Evolutionary conservation across 2,329 filamentous ascomycete genomes (phyloP), one percentile per base, ranked within the genome.

Genomic region (Huntiella abstrusa): DNA sequence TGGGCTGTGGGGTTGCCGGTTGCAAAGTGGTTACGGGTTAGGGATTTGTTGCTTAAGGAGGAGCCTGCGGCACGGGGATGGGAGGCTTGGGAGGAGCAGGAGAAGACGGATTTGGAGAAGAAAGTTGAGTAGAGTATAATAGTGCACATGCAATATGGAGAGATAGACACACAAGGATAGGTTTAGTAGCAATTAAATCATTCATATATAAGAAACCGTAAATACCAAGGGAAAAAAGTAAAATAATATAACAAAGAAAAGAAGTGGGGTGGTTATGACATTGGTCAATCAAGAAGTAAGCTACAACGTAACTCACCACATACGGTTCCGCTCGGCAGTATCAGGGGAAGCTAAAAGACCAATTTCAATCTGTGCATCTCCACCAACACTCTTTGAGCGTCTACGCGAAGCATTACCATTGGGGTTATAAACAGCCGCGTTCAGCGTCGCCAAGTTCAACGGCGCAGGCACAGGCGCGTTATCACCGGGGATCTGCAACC

Each of bases 61-160:
- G 88, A 96, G 61, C 63, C 94, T 54, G 80, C 80, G 33, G 85
- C 94, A 64, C 80, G 86, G 37, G 91, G 91, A 2, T 98, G 88
- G 88, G 83, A 87, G 62, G 80, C 83, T 58, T 96, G 87, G 85
- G 79, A 88, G 60, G 66, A 68, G 42, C 63, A 56, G 53, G 66
- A 64, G 53, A 55, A 55, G 35, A 37, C n/a, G 10, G 19, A n/a
- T n/a, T 15, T 39, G 17, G 33, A 15, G 12, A 41, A 33, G 19
- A 48, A 48, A 41, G n/a, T 8, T 13, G 40, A 50, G 45, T 44
- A 44, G 28, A 41, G 38, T 32, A 22, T 16, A 13, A 22, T 10
- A 5, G 16, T 7, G 22, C 19, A 13, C 33, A 42, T 42, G n/a
- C 17, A 28, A 6, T 22, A 16, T 41, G 32, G 11, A 42, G 8